Evolutionary conservation across 768 basidiomycete species (phyloP).

Genomic region (Tylopilus subfusipes): DNA sequence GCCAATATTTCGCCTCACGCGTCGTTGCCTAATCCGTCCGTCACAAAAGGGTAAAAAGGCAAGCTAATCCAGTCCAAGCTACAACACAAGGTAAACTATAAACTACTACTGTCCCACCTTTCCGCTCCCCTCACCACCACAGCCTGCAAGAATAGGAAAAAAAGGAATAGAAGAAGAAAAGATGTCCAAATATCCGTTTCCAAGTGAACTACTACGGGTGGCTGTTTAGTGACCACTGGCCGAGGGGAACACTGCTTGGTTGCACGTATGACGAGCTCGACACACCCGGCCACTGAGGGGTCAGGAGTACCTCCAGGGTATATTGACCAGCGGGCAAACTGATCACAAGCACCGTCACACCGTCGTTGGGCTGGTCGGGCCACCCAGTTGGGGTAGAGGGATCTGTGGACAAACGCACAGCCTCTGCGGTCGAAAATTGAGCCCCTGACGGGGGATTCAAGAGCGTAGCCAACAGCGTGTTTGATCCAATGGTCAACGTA

Average conservation of each 20-base stretch:
- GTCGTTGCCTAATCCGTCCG: neutral
- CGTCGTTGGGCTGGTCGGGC: constrained; percentile 71
- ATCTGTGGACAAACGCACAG: constrained; percentile 58
- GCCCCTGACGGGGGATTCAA: constrained; percentile 66
- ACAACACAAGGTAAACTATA: neutral
- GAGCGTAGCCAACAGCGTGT: constrained; percentile 64
- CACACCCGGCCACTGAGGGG: constrained; percentile 86
- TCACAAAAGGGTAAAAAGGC: neutral
- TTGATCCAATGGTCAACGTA: constrained; percentile 65
- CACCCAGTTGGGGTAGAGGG: constrained; percentile 55
- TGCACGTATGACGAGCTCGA: constrained; percentile 56
- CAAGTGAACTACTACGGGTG: constrained; percentile 40
- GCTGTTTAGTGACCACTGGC: constrained; percentile 74
- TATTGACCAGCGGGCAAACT: constrained; percentile 62
- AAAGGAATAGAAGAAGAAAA: neutral
- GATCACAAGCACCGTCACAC: constrained; percentile 78
- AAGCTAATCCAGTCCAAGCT: neutral
- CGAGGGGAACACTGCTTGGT: constrained; percentile 67
- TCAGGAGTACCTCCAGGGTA: constrained; percentile 82
- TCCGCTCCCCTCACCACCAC: constrained; percentile 2
- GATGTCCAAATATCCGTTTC: constrained; percentile 1
- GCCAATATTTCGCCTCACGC: neutral
- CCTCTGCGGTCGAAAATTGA: constrained; percentile 50
- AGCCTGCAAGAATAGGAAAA: neutral
- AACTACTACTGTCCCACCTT: neutral